Evolutionary conservation across 169 alveolate genomes (phyloP), one percentile per base, ranked within the genome.

Genomic region (Eimeria maxima): DNA sequence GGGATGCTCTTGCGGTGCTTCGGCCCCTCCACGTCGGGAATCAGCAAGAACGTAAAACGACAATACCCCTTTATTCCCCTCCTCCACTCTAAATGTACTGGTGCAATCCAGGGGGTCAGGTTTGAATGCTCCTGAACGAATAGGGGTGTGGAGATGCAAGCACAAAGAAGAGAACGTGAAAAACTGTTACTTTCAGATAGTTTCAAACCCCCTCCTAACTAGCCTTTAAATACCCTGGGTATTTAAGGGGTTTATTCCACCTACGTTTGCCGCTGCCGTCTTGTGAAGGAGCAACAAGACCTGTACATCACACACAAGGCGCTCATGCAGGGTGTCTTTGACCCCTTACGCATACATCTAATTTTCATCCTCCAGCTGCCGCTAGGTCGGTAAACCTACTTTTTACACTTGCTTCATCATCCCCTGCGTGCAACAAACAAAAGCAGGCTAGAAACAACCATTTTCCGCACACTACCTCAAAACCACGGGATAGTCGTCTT

Each of bases 21-120:
- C 10, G 8, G 24, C 6, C 24, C 55, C 91, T 55, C 76, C 71
- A 4, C 55, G 44, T 53, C 90, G 14, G 20, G 38, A 22, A 16
- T 42, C 76, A 2, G 74, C 53, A 14, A 53, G 33, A 10, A 83
- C 67, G 27, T n/a, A 83, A 53, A 83, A 83, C 24, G 47, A 42
- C 74, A 83, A 20, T 8, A 53, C 27, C 55, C 91, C 91, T 18
- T 55, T 33, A 14, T 83, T 83, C 53, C 76, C 50, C 13, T 47
- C 74, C 60, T 55, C 55, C n/a, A 55, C 55, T 13, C 18, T 55
- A 55, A 83, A 83, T 38, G 53, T 27, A 27, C 91, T 55, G 7
- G 47, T 83, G 74, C 91, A 83, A 11, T 83, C 91, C 11, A 83
- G 76, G 29, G 91, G 91, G 44, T 83, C 91, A 0, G 91, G 91